Evolutionary conservation across 768 basidiomycete species (phyloP).

Genomic region (Suillus tomentosus): DNA sequence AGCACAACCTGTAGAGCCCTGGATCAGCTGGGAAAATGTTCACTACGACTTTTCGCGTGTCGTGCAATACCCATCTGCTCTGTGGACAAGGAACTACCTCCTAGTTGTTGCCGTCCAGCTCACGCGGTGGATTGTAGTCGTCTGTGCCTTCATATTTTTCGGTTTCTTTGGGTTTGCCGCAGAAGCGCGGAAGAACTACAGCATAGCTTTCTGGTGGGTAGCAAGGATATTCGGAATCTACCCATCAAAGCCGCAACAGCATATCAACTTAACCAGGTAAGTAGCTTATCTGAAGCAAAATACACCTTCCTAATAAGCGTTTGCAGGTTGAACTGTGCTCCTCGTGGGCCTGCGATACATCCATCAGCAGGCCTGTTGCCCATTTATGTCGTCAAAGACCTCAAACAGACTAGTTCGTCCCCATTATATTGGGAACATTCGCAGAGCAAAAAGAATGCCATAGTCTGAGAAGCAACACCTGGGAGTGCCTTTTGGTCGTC

Average conservation of each 20-base stretch:
- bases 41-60: constrained; percentile 53
- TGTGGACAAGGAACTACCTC: constrained; percentile 37
- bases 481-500: too few relatives aligned
- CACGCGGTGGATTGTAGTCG: constrained; percentile 42
- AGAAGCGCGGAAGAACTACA: constrained; percentile 46
- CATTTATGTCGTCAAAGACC: too few relatives aligned
- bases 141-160: constrained; percentile 46
- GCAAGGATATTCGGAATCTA: constrained; percentile 28
- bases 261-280: not conserved
- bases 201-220: constrained; percentile 24
- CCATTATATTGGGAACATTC: too few relatives aligned
- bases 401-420: too few relatives aligned
- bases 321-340: too few relatives aligned
- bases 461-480: too few relatives aligned
- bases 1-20: constrained; percentile 34
- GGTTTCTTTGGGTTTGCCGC: constrained; percentile 56
- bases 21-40: constrained; percentile 50
- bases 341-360: too few relatives aligned
- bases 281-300: too few relatives aligned
- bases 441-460: too few relatives aligned
- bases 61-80: constrained; percentile 33
- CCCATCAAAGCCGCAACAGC: not conserved
- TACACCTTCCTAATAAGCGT: too few relatives aligned
- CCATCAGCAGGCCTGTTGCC: too few relatives aligned
- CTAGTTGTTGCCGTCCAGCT: constrained; percentile 31